Base-by-base conservation (phyloP, 2,329 filamentous ascomycete genomes). In the Blastomyces silverae region DNA sequence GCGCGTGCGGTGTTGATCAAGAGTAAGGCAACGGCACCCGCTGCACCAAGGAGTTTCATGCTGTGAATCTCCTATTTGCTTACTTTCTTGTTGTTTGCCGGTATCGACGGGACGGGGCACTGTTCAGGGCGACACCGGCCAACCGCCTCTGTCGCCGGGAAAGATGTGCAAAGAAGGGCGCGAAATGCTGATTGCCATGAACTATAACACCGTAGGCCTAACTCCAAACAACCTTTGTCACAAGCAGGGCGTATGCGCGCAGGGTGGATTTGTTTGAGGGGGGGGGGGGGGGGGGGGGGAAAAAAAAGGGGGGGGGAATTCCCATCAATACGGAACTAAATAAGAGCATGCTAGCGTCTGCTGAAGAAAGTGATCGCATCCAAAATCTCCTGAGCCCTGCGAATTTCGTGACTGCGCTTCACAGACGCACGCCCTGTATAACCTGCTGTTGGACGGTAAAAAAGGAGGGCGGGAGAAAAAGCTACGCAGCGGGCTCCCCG, bases 1-100 rank as follows among this genome's bases (percentile, higher is more conserved):
- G 82, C 80, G 65, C 80, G 77, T 66, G 81, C 73, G 34, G 78
- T 69, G 76, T 72, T 82, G 66, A 82, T 63, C 25, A 78, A 66
- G 4, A 66, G 5, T 17, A 65, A 57, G 31, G 62, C 48, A 15
- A 56, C 50, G 11, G 63, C 55, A 10, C 60, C 61, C 20, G 66
- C 37, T 8, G 65, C 34, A 31, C 22, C 50, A 63, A 64, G 42
- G 42, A 68, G 53, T 56, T 62, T 68, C 67, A 68, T 68, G 50
- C 28, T 62, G 62, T 31, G 8, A 31, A 37, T 52, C 48, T 52
- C 10, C 48, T 48, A 3, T 10, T 2, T 52, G 22, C 8, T 11
- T 34, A 10, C n/a, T 13, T 28, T 56, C 10, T 34, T 34, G 4
- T 34, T 34, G 3, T 7, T 34, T 34, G 15, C 17, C 53, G 17